Conservation (phyloP, 805 yeast genomes). For the Saturnispora dispora region DNA sequence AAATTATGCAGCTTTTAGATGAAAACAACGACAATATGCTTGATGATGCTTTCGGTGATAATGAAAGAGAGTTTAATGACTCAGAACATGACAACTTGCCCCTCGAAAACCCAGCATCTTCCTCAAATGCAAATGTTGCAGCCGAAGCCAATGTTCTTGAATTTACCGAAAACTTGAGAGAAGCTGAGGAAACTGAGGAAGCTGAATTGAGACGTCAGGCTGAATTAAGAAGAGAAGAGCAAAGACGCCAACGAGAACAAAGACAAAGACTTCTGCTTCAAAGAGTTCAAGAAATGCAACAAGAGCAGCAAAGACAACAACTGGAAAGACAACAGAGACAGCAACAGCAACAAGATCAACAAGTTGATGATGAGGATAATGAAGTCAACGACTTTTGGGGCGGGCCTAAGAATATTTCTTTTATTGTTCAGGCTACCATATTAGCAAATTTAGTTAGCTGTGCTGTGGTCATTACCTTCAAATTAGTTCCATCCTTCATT, state of each 20-base stretch:
- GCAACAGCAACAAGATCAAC: neutral
- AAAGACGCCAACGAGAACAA: constrained; percentile 6
- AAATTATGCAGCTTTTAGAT: neutral
- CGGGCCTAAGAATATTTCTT: constrained; percentile 11
- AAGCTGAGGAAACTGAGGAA: neutral
- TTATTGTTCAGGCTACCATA: constrained; percentile 16
- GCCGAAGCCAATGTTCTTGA: neutral
- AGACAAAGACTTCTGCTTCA: constrained; percentile 1
- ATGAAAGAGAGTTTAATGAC: neutral
- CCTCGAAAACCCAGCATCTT: neutral
- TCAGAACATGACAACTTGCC: neutral
- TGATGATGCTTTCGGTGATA: neutral
- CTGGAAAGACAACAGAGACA: neutral
- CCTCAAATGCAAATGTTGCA: neutral
- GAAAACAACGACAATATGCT: neutral
- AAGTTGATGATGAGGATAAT: constrained; percentile 5
- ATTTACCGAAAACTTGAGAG: neutral
- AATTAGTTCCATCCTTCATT: constrained; percentile 19
- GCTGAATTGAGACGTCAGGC: constrained; percentile 7
- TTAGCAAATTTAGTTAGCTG: constrained; percentile 17
- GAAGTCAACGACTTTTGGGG: constrained; percentile 9
- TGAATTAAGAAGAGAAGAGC: constrained; percentile 17
- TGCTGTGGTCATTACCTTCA: constrained; percentile 17
- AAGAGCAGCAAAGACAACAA: neutral
- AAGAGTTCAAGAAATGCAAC: constrained; percentile 3